Evolutionary conservation across 2,329 filamentous ascomycete genomes (phyloP).

Genomic region (Fusarium proliferatum): DNA sequence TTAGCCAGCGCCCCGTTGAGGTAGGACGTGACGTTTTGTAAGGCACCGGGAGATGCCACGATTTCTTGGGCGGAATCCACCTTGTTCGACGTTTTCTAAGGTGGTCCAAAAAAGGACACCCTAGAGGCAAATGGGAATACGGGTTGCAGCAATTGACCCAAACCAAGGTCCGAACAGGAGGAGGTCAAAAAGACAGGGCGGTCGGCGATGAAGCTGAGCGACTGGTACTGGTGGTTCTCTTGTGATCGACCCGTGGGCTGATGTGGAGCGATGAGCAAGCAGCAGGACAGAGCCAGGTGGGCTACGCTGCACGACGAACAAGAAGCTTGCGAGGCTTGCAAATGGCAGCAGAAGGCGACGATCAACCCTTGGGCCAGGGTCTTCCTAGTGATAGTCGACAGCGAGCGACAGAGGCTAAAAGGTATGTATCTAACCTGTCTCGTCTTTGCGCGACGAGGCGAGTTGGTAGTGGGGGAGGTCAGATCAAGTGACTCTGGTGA

Average conservation of each 20-base stretch:
- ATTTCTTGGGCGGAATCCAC: constrained; percentile 70
- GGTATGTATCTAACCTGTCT: constrained; percentile 25
- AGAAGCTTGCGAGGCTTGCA: constrained; percentile 29
- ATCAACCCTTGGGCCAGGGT: constrained; percentile 43
- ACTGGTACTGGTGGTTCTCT: constrained; percentile 39
- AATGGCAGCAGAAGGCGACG: constrained; percentile 40
- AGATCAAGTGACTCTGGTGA: constrained; percentile 20
- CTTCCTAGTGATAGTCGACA: constrained; percentile 27
- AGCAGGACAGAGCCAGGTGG: constrained; percentile 34
- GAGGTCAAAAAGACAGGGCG: constrained; percentile 37
- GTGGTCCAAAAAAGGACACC: constrained; percentile 53
- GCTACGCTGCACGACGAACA: constrained; percentile 22
- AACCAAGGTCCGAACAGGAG: constrained; percentile 33
- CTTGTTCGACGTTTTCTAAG: constrained; percentile 60
- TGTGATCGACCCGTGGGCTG: constrained; percentile 44
- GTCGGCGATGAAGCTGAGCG: constrained; percentile 37
- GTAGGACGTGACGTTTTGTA: constrained; percentile 69
- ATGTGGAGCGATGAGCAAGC: constrained; percentile 43
- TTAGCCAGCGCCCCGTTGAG: constrained; percentile 64
- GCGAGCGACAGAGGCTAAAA: not conserved
- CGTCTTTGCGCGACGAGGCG: constrained; percentile 28
- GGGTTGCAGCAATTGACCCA: constrained; percentile 36
- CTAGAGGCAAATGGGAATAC: constrained; percentile 42
- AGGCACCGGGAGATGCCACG: constrained; percentile 72
- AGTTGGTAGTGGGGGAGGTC: constrained; percentile 34